Evolutionary conservation across 257 asterid species (phyloP).

Genomic region (Plectranthus barbatus): DNA sequence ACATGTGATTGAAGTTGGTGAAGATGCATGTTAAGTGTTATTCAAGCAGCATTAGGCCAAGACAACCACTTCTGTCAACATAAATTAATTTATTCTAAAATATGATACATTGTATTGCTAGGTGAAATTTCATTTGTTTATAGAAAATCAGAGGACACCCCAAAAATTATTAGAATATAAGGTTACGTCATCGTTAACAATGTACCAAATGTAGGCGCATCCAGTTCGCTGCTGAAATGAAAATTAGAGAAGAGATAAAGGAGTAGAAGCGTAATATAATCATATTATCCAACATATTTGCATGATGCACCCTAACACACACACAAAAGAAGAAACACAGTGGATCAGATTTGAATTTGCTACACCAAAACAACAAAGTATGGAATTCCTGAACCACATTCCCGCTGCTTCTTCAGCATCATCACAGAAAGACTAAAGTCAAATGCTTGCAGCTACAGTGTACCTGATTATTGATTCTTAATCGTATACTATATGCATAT

Average conservation of each 20-base stretch:
- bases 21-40: not conserved
- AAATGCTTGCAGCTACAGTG: not conserved
- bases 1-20: too few species aligned
- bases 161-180: not conserved
- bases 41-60: not conserved
- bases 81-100: not conserved
- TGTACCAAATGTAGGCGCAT: not conserved
- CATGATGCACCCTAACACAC: not conserved
- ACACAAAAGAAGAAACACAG: not conserved
- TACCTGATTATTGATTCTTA: not conserved
- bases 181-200: not conserved
- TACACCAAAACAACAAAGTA: not conserved
- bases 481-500: not conserved
- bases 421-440: not conserved
- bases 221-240: not conserved
- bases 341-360: not conserved
- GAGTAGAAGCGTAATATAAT: not conserved
- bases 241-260: not conserved
- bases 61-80: not conserved
- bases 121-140: not conserved
- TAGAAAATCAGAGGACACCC: not conserved
- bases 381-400: not conserved
- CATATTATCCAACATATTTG: not conserved
- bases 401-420: not conserved
- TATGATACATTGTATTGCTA: not conserved